Evolutionary conservation across 768 basidiomycete genomes (phyloP).

Genomic region (Mycena rebaudengoi): DNA sequence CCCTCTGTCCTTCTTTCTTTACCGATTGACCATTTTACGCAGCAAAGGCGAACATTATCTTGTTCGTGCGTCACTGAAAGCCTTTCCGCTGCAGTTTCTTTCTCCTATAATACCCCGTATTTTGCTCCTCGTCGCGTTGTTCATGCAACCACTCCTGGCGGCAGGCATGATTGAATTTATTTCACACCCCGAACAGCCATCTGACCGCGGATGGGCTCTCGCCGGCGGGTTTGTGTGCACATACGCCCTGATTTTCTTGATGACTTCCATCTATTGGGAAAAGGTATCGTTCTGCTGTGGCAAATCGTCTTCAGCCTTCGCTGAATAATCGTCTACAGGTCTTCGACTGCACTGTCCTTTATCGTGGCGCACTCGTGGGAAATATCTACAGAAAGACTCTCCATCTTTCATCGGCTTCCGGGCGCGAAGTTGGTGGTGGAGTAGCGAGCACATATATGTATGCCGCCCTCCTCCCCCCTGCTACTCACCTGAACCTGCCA

Average conservation of each 20-base stretch:
- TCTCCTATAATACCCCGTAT: constrained; percentile 5
- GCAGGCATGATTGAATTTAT: constrained; percentile 17
- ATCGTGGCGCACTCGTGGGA: constrained; percentile 13
- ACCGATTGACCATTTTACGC: background rate
- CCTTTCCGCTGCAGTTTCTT: constrained; percentile 8
- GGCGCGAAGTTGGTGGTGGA: constrained; percentile 7
- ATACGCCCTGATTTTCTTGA: constrained; percentile 14
- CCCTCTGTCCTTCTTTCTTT: background rate
- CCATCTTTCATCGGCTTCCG: background rate
- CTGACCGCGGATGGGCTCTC: constrained; percentile 14
- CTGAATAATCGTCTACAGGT: background rate
- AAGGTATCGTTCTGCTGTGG: constrained; percentile 7
- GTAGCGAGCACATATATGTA: constrained; percentile 23
- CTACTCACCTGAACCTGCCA: background rate
- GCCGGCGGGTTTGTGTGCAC: constrained; percentile 18
- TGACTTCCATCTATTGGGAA: constrained; percentile 20
- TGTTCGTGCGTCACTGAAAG: constrained; percentile 4
- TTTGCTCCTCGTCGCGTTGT: constrained; percentile 7
- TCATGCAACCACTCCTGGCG: constrained; percentile 13
- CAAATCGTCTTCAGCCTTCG: background rate
- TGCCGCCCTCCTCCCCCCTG: background rate
- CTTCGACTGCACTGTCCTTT: constrained; percentile 8
- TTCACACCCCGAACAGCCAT: background rate
- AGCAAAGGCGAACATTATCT: constrained; percentile 1
- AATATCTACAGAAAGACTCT: constrained; percentile 17